Evolutionary conservation across 2,329 filamentous ascomycete species (phyloP).

Genomic region (Penicillium decumbens): DNA sequence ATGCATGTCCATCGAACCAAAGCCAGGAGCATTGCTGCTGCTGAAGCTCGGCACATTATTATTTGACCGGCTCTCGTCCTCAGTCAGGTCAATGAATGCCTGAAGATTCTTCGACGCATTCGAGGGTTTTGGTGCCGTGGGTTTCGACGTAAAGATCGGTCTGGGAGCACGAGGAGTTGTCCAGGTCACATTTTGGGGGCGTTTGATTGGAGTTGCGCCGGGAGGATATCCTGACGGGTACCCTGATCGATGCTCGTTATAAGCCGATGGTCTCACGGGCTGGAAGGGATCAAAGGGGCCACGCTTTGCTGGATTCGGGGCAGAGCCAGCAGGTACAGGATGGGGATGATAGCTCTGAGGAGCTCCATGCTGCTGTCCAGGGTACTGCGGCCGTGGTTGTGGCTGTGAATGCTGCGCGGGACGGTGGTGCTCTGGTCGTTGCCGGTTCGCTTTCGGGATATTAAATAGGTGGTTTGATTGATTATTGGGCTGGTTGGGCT

Average conservation of each 20-base stretch:
- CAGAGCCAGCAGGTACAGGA: constrained; percentile 14
- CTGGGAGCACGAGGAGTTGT: constrained; percentile 49
- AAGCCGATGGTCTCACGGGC: constrained; percentile 36
- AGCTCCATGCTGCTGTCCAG: constrained; percentile 11
- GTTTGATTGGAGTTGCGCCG: constrained; percentile 43
- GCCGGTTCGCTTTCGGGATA: constrained; percentile 47
- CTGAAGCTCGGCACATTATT: constrained; percentile 32
- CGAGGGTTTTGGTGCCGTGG: constrained; percentile 36
- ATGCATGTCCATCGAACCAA: constrained; percentile 53
- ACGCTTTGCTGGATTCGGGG: constrained; percentile 21
- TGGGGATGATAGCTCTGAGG: constrained; percentile 18
- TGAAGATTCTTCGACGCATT: constrained; percentile 43
- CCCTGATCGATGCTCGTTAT: constrained; percentile 31
- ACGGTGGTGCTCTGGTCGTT: constrained; percentile 49
- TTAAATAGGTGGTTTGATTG: constrained; percentile 48
- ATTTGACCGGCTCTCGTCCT: constrained; percentile 48
- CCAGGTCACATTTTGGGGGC: constrained; percentile 47
- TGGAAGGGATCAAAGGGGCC: constrained; percentile 41
- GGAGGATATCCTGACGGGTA: constrained; percentile 25
- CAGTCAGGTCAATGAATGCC: constrained; percentile 49
- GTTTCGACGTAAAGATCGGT: constrained; percentile 52
- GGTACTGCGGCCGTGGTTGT: constrained; percentile 20
- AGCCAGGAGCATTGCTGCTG: constrained; percentile 43
- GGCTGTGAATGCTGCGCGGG: constrained; percentile 23
- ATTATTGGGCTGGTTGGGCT: constrained; percentile 13